Conservation (phyloP, 495 filamentous ascomycete genomes). For the Monascus purpureus region DNA sequence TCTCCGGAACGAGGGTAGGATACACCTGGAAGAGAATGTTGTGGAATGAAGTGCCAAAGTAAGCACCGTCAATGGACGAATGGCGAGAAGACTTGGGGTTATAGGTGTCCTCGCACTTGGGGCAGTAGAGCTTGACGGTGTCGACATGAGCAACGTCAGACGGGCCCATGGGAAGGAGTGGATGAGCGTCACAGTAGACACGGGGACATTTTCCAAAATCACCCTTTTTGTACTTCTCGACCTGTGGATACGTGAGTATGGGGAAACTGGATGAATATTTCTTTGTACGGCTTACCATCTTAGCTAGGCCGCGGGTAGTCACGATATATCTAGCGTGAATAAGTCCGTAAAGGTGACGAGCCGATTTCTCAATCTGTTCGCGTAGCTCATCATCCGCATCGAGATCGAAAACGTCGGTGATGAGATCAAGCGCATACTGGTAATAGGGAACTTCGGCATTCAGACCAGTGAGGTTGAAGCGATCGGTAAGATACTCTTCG, state of each 20-base stretch:
- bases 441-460: constrained; percentile 98
- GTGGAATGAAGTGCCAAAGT: constrained; percentile 96
- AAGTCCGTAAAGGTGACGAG: constrained; percentile 87
- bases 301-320: constrained; percentile 81
- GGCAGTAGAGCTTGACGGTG: constrained; percentile 91
- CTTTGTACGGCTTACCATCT: constrained; percentile 56
- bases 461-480: constrained; percentile 94
- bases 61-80: constrained; percentile 87
- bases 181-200: constrained; percentile 82
- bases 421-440: constrained; percentile 95
- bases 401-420: constrained; percentile 98
- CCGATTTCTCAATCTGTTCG: constrained; percentile 95
- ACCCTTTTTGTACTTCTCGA: constrained; percentile 96
- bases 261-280: background rate
- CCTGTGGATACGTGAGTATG: constrained; percentile 32
- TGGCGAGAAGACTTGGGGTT: constrained; percentile 97
- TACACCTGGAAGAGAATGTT: constrained; percentile 99
- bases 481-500: constrained; percentile 95
- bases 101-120: constrained; percentile 95
- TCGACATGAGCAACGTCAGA: constrained; percentile 73
- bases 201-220: constrained; percentile 98
- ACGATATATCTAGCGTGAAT: constrained; percentile 97
- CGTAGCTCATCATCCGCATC: constrained; percentile 97
- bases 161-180: constrained; percentile 84
- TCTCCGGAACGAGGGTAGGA: constrained; percentile 71